These are phyloP conservation scores for Xylariaceae sp. DNA, from an alignment of 2,329 filamentous ascomycete genomes.

Conservation along the genomic window DNA sequence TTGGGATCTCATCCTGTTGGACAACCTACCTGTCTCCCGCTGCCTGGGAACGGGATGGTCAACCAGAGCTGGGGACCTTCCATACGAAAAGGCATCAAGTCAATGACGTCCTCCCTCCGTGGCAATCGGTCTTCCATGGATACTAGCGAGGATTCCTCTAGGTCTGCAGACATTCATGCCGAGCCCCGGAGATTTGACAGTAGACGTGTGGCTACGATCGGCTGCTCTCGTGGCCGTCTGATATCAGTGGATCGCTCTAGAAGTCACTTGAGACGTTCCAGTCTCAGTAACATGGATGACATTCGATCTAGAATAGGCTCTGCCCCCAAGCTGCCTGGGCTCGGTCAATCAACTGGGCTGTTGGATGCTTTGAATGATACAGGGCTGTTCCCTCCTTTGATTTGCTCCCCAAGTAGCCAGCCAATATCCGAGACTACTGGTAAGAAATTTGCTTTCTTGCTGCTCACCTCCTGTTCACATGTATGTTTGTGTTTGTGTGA, in stretches of 20 bases:
- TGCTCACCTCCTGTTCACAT: background rate
- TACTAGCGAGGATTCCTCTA: background rate
- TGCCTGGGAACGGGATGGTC: too few species aligned
- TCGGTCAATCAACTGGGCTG: conserved; percentile 16
- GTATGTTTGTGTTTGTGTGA: background rate
- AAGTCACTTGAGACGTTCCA: conserved; percentile 10
- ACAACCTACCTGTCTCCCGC: too few species aligned
- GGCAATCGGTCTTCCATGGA: conserved; percentile 11
- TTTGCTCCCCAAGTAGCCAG: conserved; percentile 2
- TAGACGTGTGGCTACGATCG: conserved; percentile 8
- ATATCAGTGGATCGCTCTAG: background rate
- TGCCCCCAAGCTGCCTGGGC: conserved; percentile 17
- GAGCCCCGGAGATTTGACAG: background rate
- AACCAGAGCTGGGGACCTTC: too few species aligned
- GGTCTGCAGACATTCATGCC: too few species aligned
- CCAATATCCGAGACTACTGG: background rate
- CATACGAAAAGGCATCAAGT: conserved; percentile 20
- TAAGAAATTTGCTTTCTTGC: conserved; percentile 1
- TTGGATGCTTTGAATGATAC: conserved; percentile 11
- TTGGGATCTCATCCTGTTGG: too few species aligned
- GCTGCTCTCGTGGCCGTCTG: conserved; percentile 2
- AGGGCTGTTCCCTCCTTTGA: conserved; percentile 12
- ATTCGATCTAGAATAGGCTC: conserved; percentile 4
- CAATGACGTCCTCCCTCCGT: conserved; percentile 21
- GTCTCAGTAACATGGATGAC: conserved; percentile 14